Base-by-base conservation (phyloP, 768 basidiomycete species). In the Rossbeevera mucosa region DNA sequence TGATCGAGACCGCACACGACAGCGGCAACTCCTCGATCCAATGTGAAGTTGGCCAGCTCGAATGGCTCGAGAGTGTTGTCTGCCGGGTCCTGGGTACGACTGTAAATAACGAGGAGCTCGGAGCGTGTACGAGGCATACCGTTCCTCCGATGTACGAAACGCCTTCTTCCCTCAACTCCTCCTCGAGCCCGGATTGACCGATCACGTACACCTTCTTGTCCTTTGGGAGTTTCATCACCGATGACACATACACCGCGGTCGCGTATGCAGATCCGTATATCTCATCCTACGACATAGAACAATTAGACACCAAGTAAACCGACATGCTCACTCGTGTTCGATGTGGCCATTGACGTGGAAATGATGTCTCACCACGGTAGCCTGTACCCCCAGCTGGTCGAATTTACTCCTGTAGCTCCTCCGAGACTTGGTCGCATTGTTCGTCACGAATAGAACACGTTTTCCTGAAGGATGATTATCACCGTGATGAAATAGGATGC, bases 121-220 rank as follows among this genome's bases (percentile, higher is more conserved):
- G 3, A 43, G 45, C 14, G 38, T 28, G 38, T 47, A 28, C 41
- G 33, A 16, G 8, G 64, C 85, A 62, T 64, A 94, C 94, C 47
- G 91, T 91, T 59, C 95, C 95, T 31, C 96, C 95, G 46, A 83
- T 68, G 66, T 80, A 83, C 14, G 76, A 63, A 52, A 97, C 79
- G 16, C 93, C 95, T 64, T 97, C 94, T 36, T 85, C 81, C n/a
- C 74, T 77, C 54, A 99, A 75, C 70, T 99, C 95, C 61, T 98
- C 90, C 71, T 98, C 95, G 26, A 99, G 71, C 0, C 95, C 96
- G 28, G 75, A 68, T 82, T 90, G 88, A 11, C 95, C 95, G 55
- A 99, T 88, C 14, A 98, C 94, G 72, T 94, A 99, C 13, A 94
- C 94, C 69, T 88, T 91, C 74, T 97, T 92, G 65, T 88, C 80